Evolutionary conservation across 805 yeast species (phyloP).

Genomic region (Maudiozyma bulderi): DNA sequence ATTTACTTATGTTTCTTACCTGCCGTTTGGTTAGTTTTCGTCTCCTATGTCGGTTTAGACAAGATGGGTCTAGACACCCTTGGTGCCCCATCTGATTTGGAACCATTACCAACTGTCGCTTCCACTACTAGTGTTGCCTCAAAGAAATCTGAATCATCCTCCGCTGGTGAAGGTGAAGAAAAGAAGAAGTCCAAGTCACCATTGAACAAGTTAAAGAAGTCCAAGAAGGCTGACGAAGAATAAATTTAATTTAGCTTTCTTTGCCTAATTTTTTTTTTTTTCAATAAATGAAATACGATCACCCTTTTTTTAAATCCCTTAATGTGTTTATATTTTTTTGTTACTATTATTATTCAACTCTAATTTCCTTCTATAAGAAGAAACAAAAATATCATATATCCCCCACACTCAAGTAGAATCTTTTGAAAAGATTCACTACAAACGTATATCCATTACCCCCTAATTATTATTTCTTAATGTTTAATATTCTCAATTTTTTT

Average conservation of each 20-base stretch:
- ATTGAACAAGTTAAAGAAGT: background rate
- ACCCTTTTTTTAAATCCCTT: too few relatives aligned
- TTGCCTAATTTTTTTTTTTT: background rate
- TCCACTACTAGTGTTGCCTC: background rate
- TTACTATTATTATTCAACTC: too few relatives aligned
- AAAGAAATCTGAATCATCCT: background rate
- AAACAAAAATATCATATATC: too few relatives aligned
- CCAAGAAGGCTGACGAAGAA: background rate
- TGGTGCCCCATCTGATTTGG: conserved; percentile 1
- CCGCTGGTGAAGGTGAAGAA: background rate
- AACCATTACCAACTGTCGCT: background rate
- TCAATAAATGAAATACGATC: background rate
- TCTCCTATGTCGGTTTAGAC: conserved; percentile 16
- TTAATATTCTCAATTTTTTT: too few relatives aligned
- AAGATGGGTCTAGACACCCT: conserved; percentile 12
- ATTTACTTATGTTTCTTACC: conserved; percentile 32
- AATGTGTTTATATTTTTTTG: too few relatives aligned
- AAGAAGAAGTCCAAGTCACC: background rate
- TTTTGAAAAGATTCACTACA: too few relatives aligned
- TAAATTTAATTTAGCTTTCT: background rate
- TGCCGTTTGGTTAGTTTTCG: conserved; percentile 15
- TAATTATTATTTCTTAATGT: too few relatives aligned
- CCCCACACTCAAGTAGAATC: too few relatives aligned
- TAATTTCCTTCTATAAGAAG: too few relatives aligned
- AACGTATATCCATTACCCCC: too few relatives aligned